Percentiles rank a stretch among this genome's conserved stretches.
These are phyloP conservation scores for Coniosporium tulheliwenetii DNA, from an alignment of 2,329 filamentous ascomycete species.

Conservation along the genomic window DNA sequence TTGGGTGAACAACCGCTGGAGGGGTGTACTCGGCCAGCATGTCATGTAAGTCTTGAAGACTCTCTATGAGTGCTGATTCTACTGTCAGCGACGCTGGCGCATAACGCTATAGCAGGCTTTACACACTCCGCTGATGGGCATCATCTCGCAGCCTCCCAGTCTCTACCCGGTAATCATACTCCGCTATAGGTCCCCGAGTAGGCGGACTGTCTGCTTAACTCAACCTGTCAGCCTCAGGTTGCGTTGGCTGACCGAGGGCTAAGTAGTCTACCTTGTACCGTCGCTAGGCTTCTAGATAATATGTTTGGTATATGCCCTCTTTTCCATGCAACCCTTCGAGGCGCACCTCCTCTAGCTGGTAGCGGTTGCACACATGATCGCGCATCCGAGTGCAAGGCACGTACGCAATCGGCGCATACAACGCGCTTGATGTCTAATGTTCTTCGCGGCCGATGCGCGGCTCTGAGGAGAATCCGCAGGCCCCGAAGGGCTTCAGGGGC, in stretches of 20 bases:
- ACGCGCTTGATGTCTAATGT: constrained; percentile 4
- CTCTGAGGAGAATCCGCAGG: background rate
- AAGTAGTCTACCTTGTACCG: background rate
- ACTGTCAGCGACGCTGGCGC: background rate
- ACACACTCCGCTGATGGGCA: constrained; percentile 70
- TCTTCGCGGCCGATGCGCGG: background rate
- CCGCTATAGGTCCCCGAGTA: constrained; percentile 56
- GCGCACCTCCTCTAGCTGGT: constrained; percentile 2
- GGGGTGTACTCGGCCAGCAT: constrained; percentile 61
- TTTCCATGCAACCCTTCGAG: constrained; percentile 4
- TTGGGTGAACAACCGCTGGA: constrained; percentile 61
- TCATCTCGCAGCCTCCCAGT: constrained; percentile 67
- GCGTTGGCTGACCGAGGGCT: background rate
- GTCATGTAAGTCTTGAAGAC: constrained; percentile 76
- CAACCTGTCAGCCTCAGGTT: background rate
- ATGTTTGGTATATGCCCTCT: background rate
- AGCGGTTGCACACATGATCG: constrained; percentile 3
- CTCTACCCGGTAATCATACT: constrained; percentile 74
- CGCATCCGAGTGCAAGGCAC: constrained; percentile 5
- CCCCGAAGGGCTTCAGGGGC: background rate
- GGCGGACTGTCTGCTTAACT: background rate
- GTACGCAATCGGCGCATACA: constrained; percentile 15
- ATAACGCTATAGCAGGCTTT: background rate
- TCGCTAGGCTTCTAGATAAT: background rate
- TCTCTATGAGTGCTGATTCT: constrained; percentile 63